A percentile compares a stretch with the other conserved stretches of the same genome.
Evolutionary conservation across 2,329 filamentous ascomycete species (phyloP).

Genomic region (Ceratocystis destructans): DNA sequence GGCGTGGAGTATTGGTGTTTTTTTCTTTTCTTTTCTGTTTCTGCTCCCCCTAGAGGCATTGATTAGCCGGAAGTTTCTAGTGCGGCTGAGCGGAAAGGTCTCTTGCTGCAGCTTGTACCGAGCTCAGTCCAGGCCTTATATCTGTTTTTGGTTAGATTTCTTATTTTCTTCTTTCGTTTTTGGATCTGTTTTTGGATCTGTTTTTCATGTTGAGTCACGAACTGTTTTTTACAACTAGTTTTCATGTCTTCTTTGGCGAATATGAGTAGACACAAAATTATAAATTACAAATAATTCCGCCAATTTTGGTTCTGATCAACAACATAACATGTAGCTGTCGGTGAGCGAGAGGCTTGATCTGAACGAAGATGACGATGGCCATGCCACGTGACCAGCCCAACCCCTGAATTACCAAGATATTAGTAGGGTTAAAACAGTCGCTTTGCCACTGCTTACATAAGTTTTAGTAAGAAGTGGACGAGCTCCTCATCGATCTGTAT

Average conservation of each 20-base stretch:
- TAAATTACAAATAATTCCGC: no score
- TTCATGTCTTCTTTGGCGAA: no score
- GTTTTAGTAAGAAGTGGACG: not conserved
- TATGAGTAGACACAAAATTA: no score
- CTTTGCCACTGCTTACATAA: not conserved
- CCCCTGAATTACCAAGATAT: not conserved
- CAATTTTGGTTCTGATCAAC: no score
- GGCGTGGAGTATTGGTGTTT: slow-evolving; percentile 13
- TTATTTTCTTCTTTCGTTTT: not conserved
- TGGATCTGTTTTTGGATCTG: not conserved
- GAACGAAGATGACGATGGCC: not conserved
- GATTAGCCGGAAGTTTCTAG: not conserved
- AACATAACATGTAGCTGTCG: no score
- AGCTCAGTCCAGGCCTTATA: not conserved
- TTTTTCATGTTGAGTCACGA: not conserved
- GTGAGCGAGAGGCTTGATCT: no score
- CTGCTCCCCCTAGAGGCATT: slow-evolving; percentile 11
- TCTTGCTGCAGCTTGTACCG: not conserved
- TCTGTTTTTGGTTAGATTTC: slow-evolving; percentile 1
- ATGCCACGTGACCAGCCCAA: not conserved
- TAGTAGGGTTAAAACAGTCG: not conserved
- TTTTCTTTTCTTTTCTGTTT: slow-evolving; percentile 14
- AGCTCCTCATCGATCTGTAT: not conserved
- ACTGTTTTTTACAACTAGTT: no score
- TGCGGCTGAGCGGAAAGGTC: not conserved